A percentile compares a stretch with the other conserved stretches of the same genome.
Conservation (phyloP, 1,139 yeast species). For the Pichia sp. region DNA sequence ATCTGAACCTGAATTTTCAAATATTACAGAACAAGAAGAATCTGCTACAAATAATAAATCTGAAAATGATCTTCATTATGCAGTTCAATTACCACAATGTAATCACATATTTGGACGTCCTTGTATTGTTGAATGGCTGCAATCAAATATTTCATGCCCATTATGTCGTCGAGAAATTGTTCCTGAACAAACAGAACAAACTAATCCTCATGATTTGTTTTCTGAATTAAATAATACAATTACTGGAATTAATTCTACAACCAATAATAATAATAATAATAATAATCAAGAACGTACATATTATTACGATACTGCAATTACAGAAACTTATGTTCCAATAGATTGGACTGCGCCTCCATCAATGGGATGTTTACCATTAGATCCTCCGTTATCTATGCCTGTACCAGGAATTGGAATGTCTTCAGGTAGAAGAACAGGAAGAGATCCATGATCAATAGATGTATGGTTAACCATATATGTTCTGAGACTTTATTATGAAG, state of each 20-base stretch:
- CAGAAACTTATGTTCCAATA: constrained; percentile 26
- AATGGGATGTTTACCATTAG: constrained; percentile 18
- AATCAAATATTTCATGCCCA: constrained; percentile 28
- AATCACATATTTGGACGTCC: constrained; percentile 29
- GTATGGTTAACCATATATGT: no score
- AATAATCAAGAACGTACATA: constrained; percentile 2
- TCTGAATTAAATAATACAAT: no score
- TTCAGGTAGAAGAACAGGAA: constrained; percentile 25
- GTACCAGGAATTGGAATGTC: constrained; percentile 24
- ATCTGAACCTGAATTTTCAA: neutral
- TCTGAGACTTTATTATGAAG: no score
- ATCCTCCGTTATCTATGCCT: constrained; percentile 28
- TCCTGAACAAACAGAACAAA: constrained; percentile 15
- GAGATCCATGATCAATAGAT: no score
- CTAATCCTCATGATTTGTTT: no score
- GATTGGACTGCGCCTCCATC: constrained; percentile 26
- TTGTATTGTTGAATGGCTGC: constrained; percentile 30
- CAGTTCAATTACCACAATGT: constrained; percentile 28
- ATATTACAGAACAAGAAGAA: neutral
- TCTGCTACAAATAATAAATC: no score
- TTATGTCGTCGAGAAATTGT: constrained; percentile 28
- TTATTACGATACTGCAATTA: constrained; percentile 26
- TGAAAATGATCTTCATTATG: constrained; percentile 22
- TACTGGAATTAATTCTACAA: no score
- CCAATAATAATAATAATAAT: constrained; percentile 2